Percentiles rank a stretch among this genome's conserved stretches.
These are phyloP conservation scores for Coemansia sp. DNA, from an alignment of 192 early-diverging fungal species.

Conservation along the genomic window DNA sequence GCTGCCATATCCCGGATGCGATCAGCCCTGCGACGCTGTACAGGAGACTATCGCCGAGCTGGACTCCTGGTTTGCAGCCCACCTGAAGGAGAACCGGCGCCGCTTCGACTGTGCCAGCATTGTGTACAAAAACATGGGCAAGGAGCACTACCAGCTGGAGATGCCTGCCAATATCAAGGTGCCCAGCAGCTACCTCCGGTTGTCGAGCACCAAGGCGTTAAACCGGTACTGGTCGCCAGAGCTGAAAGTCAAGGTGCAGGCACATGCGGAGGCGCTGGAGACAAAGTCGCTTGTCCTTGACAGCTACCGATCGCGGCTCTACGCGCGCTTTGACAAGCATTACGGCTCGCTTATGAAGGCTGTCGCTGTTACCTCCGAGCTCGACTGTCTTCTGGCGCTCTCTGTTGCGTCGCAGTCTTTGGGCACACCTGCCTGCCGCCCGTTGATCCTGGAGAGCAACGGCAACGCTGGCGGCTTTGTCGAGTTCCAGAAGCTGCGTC, in stretches of 20 bases:
- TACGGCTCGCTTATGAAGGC: conserved; percentile 72
- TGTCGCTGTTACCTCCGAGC: conserved; percentile 72
- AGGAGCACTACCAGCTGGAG: conserved; percentile 96
- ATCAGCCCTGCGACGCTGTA: conserved; percentile 77
- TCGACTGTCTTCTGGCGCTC: conserved; percentile 85
- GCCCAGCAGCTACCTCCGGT: conserved; percentile 70
- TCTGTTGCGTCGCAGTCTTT: conserved; percentile 63
- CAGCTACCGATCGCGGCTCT: conserved; percentile 71
- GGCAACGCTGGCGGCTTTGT: conserved; percentile 60
- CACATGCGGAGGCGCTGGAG: conserved; percentile 80
- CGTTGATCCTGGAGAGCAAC: conserved; percentile 69
- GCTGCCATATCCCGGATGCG: conserved; percentile 69
- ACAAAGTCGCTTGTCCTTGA: conserved; percentile 72
- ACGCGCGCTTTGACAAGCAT: conserved; percentile 79
- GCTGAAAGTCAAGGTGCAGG: conserved; percentile 63
- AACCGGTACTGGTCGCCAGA: conserved; percentile 81
- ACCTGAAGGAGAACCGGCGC: conserved; percentile 65
- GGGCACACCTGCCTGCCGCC: conserved; percentile 82
- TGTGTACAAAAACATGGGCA: conserved; percentile 86
- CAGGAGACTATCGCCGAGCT: conserved; percentile 58
- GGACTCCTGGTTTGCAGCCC: conserved; percentile 64
- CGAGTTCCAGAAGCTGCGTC: conserved; percentile 86
- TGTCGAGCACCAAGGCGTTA: conserved; percentile 79
- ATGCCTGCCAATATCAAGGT: conserved; percentile 72
- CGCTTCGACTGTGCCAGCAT: conserved; percentile 67